Evolutionary conservation across 371 early-diverging fungal species (phyloP), one percentile per base, ranked within the genome.

Genomic region (Haplosporangium sp.): DNA sequence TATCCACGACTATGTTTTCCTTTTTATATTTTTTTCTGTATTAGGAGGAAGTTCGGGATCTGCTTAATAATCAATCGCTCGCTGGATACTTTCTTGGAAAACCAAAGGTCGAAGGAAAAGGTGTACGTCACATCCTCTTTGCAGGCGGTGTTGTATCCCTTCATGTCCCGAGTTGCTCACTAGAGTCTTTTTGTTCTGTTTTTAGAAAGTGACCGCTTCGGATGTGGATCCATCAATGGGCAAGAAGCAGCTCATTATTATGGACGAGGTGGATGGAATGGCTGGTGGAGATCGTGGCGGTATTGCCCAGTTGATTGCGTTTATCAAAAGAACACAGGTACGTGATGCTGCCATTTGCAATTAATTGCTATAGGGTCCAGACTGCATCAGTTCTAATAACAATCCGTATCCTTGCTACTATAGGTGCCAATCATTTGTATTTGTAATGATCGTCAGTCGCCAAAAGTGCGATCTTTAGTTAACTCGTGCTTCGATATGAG

Each of bases 261-360:
- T 99, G 99, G 99, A 99, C 86, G 99, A 99, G 82, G 97, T 99
- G 0, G 99, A 99, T 83, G 99, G 99, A 40, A 99, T 99, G 99
- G 93, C 97, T 6, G 93, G 91, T 45, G 98, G 99, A 50, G 99
- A 99, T 83, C 92, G 99, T 46, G 99, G 99, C 54, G 99, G 99
- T 18, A 84, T 90, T 9, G 90, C 91, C 0, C 98, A 99, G 83
- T 86, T 99, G 46, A 96, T 96, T 53, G 81, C 87, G 52, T 70
- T 99, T 40, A 95, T 99, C 73, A 96, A 96, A 83, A 94, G 92
- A 51, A 91, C 97, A 12, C 92, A 92, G 80, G 94, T 92, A 75
- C 74, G 69, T 23, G 23, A 18, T 45, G n/a, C 29, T 29, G 29
- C 4, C 29, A 29, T 29, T 29, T 29, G 4, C 4, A 29, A 29